These are phyloP conservation scores for Pisolithus tinctorius DNA, from an alignment of 768 basidiomycete species.

Conservation along the genomic window DNA sequence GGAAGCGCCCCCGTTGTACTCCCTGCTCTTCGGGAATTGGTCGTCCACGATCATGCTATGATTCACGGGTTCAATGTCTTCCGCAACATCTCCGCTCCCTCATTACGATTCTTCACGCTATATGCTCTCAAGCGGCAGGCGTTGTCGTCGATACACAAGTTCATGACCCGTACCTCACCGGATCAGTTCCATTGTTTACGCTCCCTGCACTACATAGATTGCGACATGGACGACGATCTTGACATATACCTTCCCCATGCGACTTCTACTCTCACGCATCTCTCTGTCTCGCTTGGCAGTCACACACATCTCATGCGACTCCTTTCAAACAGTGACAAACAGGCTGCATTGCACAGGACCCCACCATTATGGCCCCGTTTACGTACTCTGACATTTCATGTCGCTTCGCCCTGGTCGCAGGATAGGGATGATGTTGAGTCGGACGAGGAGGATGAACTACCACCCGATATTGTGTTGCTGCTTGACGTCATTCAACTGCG, in stretches of 20 bases:
- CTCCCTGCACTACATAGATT: constrained; percentile 28
- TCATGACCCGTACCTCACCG: constrained; percentile 29
- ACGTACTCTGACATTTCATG: constrained; percentile 22
- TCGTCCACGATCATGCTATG: constrained; percentile 26
- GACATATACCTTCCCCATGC: constrained; percentile 28
- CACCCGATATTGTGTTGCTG: constrained; percentile 23
- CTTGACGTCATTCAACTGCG: constrained; percentile 27
- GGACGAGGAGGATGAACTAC: constrained; percentile 28
- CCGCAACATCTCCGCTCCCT: constrained; percentile 28
- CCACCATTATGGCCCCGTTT: constrained; percentile 26
- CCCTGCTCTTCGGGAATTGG: constrained; percentile 22
- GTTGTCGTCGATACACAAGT: constrained; percentile 29
- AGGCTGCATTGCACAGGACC: constrained; percentile 26
- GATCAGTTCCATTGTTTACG: constrained; percentile 28
- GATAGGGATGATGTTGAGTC: constrained; percentile 24
- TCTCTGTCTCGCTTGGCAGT: constrained; percentile 27
- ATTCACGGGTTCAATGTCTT: constrained; percentile 29
- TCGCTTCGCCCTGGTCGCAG: constrained; percentile 22
- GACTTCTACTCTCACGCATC: constrained; percentile 29
- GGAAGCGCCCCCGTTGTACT: constrained; percentile 26
- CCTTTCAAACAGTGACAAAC: constrained; percentile 28
- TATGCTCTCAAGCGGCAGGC: constrained; percentile 21
- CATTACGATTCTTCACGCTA: constrained; percentile 19
- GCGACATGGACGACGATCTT: constrained; percentile 28
- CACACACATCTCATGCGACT: constrained; percentile 28